Conservation (phyloP, 2,329 filamentous ascomycete genomes). For the Rhynchosporium agropyri region DNA sequence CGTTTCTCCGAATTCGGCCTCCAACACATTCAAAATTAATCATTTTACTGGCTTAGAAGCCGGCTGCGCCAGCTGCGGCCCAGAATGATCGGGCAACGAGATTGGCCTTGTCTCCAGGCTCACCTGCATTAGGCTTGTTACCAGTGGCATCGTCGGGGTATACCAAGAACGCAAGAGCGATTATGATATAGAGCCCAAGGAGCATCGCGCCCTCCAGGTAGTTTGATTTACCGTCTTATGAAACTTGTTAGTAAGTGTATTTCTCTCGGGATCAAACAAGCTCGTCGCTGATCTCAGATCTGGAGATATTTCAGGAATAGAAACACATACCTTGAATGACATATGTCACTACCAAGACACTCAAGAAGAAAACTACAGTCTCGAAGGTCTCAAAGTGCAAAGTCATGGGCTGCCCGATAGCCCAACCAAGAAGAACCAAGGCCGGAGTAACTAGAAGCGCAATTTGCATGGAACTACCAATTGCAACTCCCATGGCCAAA, state of each 20-base stretch:
- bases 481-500: conserved; percentile 76
- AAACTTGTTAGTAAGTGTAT: no score
- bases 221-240: conserved; percentile 74
- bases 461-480: conserved; percentile 82
- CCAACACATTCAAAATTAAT: neutral
- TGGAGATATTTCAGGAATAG: no score
- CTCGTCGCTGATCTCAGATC: no score
- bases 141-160: conserved; percentile 54
- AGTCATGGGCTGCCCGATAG: conserved; percentile 68
- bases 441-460: conserved; percentile 80
- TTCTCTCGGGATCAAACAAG: no score
- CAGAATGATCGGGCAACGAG: conserved; percentile 13
- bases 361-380: conserved; percentile 76
- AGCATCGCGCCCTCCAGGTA: conserved; percentile 80
- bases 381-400: conserved; percentile 81
- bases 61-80: conserved; percentile 1
- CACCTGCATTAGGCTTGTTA: conserved; percentile 4
- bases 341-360: conserved; percentile 74
- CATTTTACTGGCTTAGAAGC: neutral
- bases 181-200: conserved; percentile 55
- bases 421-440: conserved; percentile 79
- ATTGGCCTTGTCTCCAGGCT: conserved; percentile 2
- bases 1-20: neutral
- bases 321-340: conserved; percentile 51
- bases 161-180: conserved; percentile 61